Base-by-base conservation (phyloP, 2,329 filamentous ascomycete genomes). In the Penicillium sp. region DNA sequence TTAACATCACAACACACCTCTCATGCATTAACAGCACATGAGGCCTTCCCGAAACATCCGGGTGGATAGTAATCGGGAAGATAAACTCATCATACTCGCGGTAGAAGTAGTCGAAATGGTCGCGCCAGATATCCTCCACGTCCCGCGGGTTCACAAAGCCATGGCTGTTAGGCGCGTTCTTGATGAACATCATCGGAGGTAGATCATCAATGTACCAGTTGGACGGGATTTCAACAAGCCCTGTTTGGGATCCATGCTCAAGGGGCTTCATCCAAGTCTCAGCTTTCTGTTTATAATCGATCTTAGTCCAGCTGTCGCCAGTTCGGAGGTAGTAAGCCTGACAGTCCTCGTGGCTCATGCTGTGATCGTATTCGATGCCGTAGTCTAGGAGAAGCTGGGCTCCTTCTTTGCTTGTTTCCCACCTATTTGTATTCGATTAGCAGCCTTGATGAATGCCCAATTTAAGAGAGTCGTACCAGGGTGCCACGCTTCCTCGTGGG, bases 31-130 rank as follows among this genome's bases (percentile, higher is more conserved):
- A 73, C 19, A 91, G 65, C 0, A 85, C 88, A 71, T 91, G 89
- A 1, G 88, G 89, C 19, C 87, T 78, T 0, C 89, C 89, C 1
- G 83, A 86, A 0, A 89, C 86, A 66, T 91, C 88, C 0, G 88
- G 88, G 70, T 91, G 88, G 34, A 91, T 87, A 0, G 88, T 90
- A 70, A 91, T 88, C 0, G 89, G 88, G 65, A 91, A 91, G 47
- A 90, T 83, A 61, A 91, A 91, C 64, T 89, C 86, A 64, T 91
- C 87, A 60, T 90, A 87, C 71, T 91, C 87, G 40, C 87, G 79
- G 68, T 91, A 91, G 66, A 88, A 90, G 71, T 90, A 86, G 61
- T 83, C 79, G 58, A 86, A 84, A 54, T 82, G 79, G 60, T 86
- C 83, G 66, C 90, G 66, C 83, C 83, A 86, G 71, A 86, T 83